phyloP scores from a whole-genome alignment of 2,329 filamentous ascomycete species.

The Cladosporium colombiae region DNA sequence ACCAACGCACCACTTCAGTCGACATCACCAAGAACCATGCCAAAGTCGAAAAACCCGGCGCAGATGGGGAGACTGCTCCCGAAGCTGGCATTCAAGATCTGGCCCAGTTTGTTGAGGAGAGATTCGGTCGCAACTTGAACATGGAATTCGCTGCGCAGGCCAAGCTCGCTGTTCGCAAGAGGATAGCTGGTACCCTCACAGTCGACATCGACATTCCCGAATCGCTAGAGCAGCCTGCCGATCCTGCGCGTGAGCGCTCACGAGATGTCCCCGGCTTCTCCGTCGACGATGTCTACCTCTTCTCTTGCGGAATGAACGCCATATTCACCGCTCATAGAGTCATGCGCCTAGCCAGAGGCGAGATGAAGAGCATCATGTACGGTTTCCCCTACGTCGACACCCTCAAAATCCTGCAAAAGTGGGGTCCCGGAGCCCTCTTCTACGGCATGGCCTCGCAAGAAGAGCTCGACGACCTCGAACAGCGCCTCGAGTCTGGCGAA shows the following conservation, averaged over 20 bases:
- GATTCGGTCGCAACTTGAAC: conserved; percentile 89
- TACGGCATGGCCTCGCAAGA: conserved; percentile 77
- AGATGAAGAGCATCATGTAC: conserved; percentile 78
- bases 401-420: conserved; percentile 91
- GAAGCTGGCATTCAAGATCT: conserved; percentile 62
- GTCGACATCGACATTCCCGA: conserved; percentile 68
- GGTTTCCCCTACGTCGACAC: conserved; percentile 99
- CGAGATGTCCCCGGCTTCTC: conserved; percentile 62
- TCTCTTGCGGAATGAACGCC: conserved; percentile 88
- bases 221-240: conserved; percentile 49
- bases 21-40: conserved; percentile 39
- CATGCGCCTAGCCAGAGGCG: conserved; percentile 64
- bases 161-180: conserved; percentile 78
- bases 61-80: conserved; percentile 25
- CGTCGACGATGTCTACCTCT: conserved; percentile 86
- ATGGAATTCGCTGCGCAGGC: conserved; percentile 76
- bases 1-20: conserved; percentile 65
- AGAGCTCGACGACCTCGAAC: conserved; percentile 83
- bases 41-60: conserved; percentile 18
- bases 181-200: conserved; percentile 84
- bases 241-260: conserved; percentile 39
- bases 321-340: conserved; percentile 86
- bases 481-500: conserved; percentile 69
- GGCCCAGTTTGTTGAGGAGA: conserved; percentile 82
- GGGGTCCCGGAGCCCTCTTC: conserved; percentile 84